phyloP scores from a whole-genome alignment of 176 grass and related monocot genomes.

The Oryza meyeriana region DNA sequence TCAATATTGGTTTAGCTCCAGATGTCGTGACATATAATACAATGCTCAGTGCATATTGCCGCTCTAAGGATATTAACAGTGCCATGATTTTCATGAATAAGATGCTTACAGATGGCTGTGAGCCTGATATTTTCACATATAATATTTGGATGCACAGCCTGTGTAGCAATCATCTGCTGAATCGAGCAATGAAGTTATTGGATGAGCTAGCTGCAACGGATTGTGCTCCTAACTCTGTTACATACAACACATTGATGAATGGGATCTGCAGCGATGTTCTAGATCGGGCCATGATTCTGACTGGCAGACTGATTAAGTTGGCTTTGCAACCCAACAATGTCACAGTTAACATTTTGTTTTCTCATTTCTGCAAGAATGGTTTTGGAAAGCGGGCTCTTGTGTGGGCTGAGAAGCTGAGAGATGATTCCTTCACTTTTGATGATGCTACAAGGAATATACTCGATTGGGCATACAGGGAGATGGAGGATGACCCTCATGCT shows the following conservation, averaged over 20 bases:
- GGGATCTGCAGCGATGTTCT: conserved; percentile 76
- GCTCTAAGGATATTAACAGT: conserved; percentile 53
- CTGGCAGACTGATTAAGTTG: conserved; percentile 85
- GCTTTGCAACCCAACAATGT: conserved; percentile 74
- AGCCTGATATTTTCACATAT: conserved; percentile 95
- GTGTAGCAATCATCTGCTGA: conserved; percentile 64
- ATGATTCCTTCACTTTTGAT: conserved; percentile 79
- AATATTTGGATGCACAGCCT: conserved; percentile 93
- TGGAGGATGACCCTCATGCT: conserved; percentile 30
- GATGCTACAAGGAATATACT: conserved; percentile 83
- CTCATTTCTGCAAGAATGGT: conserved; percentile 95
- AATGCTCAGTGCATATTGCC: conserved; percentile 75
- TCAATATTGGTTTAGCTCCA: conserved; percentile 56
- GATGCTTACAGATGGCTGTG: conserved; percentile 69
- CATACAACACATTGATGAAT: conserved; percentile 86
- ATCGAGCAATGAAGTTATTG: conserved; percentile 59
- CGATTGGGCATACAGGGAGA: conserved; percentile 63
- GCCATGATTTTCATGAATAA: conserved; percentile 71
- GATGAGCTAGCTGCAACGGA: conserved; percentile 64
- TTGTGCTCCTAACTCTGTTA: conserved; percentile 61
- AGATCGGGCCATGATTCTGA: conserved; percentile 82
- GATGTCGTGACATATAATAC: conserved; percentile 91
- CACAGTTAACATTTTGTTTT: conserved; percentile 85
- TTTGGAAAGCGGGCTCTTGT: conserved; percentile 59
- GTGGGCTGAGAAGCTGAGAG: conserved; percentile 76